phyloP scores from a whole-genome alignment of 1,284 basidiomycete species.

The Exobasidium cylindrosporum region DNA sequence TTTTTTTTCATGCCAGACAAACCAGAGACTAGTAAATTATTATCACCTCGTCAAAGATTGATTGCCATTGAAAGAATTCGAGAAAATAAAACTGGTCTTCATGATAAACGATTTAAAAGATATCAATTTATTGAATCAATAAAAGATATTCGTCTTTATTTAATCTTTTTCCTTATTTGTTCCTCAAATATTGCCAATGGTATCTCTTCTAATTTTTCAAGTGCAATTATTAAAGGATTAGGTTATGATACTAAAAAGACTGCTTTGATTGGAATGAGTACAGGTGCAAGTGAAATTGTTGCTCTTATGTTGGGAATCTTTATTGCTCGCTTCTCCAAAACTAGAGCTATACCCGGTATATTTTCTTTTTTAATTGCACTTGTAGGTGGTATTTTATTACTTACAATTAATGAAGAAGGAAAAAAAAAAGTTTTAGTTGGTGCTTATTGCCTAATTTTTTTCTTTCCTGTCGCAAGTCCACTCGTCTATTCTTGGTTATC shows the following conservation, averaged over 20 bases:
- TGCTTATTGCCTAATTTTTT: conserved; percentile 23
- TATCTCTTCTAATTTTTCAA: conserved; percentile 42
- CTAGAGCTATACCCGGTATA: conserved; percentile 38
- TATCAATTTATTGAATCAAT: conserved; percentile 61
- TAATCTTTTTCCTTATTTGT: conserved; percentile 33
- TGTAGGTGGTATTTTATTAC: conserved; percentile 39
- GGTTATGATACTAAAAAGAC: conserved; percentile 40
- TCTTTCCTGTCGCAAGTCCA: conserved; percentile 24
- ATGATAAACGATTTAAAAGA: conserved; percentile 63
- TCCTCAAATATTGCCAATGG: conserved; percentile 40
- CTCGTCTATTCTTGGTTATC: conserved; percentile 34
- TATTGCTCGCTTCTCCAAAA: conserved; percentile 25
- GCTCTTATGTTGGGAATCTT: conserved; percentile 38
- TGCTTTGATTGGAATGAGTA: conserved; percentile 48
- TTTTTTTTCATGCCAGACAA: conserved; percentile 36
- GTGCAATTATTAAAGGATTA: conserved; percentile 47
- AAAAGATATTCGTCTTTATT: conserved; percentile 58
- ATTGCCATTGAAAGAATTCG: conserved; percentile 63
- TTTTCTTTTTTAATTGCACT: conserved; percentile 38
- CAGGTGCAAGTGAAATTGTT: conserved; percentile 40
- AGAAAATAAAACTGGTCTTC: conserved; percentile 61
- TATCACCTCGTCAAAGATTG: conserved; percentile 60
- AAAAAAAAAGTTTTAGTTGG: conserved; percentile 23
- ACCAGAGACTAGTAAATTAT: conserved; percentile 43
- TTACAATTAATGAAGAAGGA: conserved; percentile 23